Conservation (phyloP, 768 basidiomycete genomes). For the Crepidotus variabilis region DNA sequence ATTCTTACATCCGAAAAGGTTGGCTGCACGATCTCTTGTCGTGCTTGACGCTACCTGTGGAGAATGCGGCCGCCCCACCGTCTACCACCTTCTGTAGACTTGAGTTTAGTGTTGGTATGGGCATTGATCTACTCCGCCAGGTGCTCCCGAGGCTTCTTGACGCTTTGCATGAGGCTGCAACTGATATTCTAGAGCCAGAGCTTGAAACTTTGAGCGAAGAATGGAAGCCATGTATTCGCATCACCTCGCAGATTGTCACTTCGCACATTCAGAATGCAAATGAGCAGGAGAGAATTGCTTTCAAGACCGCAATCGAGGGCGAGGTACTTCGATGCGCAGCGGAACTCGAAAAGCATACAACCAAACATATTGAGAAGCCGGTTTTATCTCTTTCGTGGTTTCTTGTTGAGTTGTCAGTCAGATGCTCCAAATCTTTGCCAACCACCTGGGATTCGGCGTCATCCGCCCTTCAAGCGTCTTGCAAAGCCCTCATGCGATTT, state of each 20-base stretch:
- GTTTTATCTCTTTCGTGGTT: slow-evolving; percentile 59
- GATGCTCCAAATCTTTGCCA: slow-evolving; percentile 23
- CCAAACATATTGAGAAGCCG: slow-evolving; percentile 31
- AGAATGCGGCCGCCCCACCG: slow-evolving; percentile 24
- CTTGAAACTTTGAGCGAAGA: slow-evolving; percentile 24
- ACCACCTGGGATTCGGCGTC: slow-evolving; percentile 7
- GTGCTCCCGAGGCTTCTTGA: slow-evolving; percentile 46
- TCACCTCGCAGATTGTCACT: slow-evolving; percentile 42
- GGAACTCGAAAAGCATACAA: slow-evolving; percentile 31
- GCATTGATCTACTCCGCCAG: slow-evolving; percentile 38
- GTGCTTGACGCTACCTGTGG: slow-evolving; percentile 24
- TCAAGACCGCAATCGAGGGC: slow-evolving; percentile 31
- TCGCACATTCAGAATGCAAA: slow-evolving; percentile 34
- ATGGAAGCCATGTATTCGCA: slow-evolving; percentile 37
- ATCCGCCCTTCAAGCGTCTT: slow-evolving; percentile 4
- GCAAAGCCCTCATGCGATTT: slow-evolving; percentile 38
- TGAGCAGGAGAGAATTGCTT: slow-evolving; percentile 24
- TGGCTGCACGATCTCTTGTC: slow-evolving; percentile 54
- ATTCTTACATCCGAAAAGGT: slow-evolving; percentile 59
- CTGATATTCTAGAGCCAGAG: slow-evolving; percentile 32
- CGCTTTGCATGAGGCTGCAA: slow-evolving; percentile 34
- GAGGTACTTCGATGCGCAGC: slow-evolving; percentile 34
- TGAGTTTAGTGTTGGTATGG: slow-evolving; percentile 39
- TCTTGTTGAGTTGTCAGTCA: slow-evolving; percentile 50
- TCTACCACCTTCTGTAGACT: slow-evolving; percentile 35